Percentiles rank a stretch among this genome's conserved stretches.
Evolutionary conservation across 1,284 basidiomycete genomes (phyloP).

Genomic region (Phellopilus nigrolimitatus): DNA sequence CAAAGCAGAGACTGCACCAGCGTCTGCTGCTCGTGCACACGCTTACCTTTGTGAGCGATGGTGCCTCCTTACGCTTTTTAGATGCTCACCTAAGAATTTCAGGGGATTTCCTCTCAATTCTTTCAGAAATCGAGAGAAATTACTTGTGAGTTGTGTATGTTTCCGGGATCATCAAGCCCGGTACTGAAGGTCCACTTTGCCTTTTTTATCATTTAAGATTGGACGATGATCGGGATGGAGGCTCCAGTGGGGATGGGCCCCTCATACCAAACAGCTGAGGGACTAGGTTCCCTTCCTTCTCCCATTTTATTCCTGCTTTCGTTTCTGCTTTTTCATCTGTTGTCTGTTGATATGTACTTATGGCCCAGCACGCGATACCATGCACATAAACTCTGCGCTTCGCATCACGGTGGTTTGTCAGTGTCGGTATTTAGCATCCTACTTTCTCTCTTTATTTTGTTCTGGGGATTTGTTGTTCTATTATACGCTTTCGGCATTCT

Average conservation of each 20-base stretch:
- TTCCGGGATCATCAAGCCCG: conserved; percentile 17
- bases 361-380: background rate
- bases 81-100: conserved; percentile 17
- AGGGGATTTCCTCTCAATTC: conserved; percentile 88
- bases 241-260: conserved; percentile 54
- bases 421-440: conserved; percentile 4
- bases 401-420: background rate
- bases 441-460: background rate
- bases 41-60: conserved; percentile 65
- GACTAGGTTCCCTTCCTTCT: background rate
- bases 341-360: background rate
- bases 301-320: background rate
- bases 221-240: conserved; percentile 68
- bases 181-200: conserved; percentile 22
- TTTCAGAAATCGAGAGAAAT: conserved; percentile 84
- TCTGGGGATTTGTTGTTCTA: background rate
- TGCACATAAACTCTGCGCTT: background rate
- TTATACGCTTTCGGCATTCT: background rate
- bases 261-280: conserved; percentile 37
- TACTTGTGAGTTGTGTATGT: conserved; percentile 54
- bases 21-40: conserved; percentile 71
- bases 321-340: background rate
- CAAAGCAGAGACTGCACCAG: conserved; percentile 71
- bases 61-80: conserved; percentile 21
- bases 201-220: conserved; percentile 38